phyloP scores from a whole-genome alignment of 352 stramenopile species.

The Pilasporangium apinafurcum region DNA sequence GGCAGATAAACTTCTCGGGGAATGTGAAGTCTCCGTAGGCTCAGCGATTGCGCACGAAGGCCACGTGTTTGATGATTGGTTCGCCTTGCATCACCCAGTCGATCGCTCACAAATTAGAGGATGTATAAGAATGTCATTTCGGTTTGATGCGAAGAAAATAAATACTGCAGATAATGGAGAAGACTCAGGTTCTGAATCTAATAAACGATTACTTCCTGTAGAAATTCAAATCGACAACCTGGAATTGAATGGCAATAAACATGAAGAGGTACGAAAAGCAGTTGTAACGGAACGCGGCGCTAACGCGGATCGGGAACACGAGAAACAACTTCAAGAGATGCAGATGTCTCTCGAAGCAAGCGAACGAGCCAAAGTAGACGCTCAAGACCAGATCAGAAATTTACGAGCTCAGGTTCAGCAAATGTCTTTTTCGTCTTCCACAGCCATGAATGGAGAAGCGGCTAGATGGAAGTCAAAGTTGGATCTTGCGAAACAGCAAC shows the following conservation, averaged over 20 bases:
- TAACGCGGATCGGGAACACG: slow-evolving; percentile 5
- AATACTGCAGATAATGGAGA: no score
- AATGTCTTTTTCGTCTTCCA: slow-evolving; percentile 6
- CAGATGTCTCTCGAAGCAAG: slow-evolving; percentile 14
- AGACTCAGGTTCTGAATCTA: neutral
- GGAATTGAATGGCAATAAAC: no score
- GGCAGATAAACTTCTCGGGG: slow-evolving; percentile 58
- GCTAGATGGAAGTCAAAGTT: slow-evolving; percentile 48
- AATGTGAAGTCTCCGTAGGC: slow-evolving; percentile 66
- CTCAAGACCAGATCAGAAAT: slow-evolving; percentile 38
- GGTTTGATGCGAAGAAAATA: slow-evolving; percentile 54
- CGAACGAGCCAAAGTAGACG: slow-evolving; percentile 32
- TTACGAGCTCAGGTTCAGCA: slow-evolving; percentile 43
- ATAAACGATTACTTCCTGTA: neutral
- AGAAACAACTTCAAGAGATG: slow-evolving; percentile 13
- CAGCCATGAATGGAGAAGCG: slow-evolving; percentile 20
- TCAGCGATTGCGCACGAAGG: slow-evolving; percentile 70
- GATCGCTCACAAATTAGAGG: slow-evolving; percentile 14
- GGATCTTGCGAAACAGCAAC: slow-evolving; percentile 41
- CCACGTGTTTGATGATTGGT: slow-evolving; percentile 62
- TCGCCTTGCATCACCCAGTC: slow-evolving; percentile 32
- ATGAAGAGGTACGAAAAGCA: no score
- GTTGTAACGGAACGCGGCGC: slow-evolving; percentile 9
- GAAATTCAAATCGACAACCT: neutral
- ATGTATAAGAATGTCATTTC: slow-evolving; percentile 38